Evolutionary conservation across 768 basidiomycete species (phyloP), one percentile per base, ranked within the genome.

Genomic region (Rhodotorula graminis): DNA sequence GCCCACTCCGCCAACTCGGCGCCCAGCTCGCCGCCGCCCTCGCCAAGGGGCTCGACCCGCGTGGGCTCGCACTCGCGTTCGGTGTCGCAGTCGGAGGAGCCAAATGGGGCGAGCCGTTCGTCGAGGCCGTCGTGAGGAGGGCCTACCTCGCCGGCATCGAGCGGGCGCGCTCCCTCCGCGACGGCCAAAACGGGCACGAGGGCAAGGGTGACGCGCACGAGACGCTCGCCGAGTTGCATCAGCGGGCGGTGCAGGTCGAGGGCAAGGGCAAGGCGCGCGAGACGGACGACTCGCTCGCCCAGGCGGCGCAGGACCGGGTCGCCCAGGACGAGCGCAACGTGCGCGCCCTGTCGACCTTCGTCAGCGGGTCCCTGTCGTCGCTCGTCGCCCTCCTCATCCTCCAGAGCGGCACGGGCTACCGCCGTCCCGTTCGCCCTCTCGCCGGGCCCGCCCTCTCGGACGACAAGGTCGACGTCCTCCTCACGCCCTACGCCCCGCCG

Each of bases 51-150:
- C 31, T 70, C n/a, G 23, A 40, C 25, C 44, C 65, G 19, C 29
- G 64, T 0, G 69, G 74, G 1, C 66, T 77, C 14, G 73, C 61
- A 0, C 9, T 73, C 14, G 68, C 70, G 33, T 69, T 71, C 16
- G 76, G 62, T 7, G 42, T 73, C 6, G 67, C 70, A 4, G 47
- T 77, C 37, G 76, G 76, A 23, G 73, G 73, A 0, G 61, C 66
- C 5, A 61, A 64, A 27, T 75, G 67, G 59, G 66, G 61, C 18
- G 73, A 75, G 29, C 23, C n/a, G 8, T 7, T 52, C 21, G 29
- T 74, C 29, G 66, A 71, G 46, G 63, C 58, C 19, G n/a, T 64
- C 11, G 66, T 68, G 47, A 9, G 69, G 46, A 42, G 18, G 33
- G 60, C 52, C 23, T 70, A 66, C 55, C 5, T 53, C 1, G 25